A percentile compares a stretch with the other conserved stretches of the same genome.
Conservation (phyloP, 345 rosid species). For the Sapria himalayana region DNA sequence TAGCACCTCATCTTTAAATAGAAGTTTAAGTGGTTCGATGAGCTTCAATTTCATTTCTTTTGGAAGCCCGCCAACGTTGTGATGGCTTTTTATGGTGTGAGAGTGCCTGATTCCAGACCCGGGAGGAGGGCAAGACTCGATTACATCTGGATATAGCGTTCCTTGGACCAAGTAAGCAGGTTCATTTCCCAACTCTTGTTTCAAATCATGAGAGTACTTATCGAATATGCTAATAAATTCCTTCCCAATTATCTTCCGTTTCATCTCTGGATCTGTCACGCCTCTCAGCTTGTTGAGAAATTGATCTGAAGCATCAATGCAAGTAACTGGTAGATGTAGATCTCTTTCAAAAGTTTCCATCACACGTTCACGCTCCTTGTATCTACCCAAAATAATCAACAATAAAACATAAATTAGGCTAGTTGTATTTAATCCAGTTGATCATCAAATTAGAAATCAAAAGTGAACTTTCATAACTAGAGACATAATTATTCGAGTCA, state of each 20-base stretch:
- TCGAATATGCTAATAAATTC: slow-evolving; percentile 78
- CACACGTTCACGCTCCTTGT: slow-evolving; percentile 83
- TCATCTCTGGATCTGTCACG: slow-evolving; percentile 74
- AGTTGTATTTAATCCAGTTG: too few relatives aligned
- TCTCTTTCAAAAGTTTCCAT: slow-evolving; percentile 75
- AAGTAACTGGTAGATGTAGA: slow-evolving; percentile 75
- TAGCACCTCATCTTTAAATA: slow-evolving; percentile 87
- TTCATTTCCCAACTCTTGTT: slow-evolving; percentile 51
- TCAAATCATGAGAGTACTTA: slow-evolving; percentile 57
- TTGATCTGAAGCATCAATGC: slow-evolving; percentile 56
- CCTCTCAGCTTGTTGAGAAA: slow-evolving; percentile 80
- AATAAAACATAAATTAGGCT: neutral
- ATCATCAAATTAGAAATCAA: too few relatives aligned
- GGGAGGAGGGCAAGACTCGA: slow-evolving; percentile 98
- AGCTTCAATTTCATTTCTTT: slow-evolving; percentile 94
- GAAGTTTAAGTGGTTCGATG: slow-evolving; percentile 84
- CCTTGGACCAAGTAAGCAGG: slow-evolving; percentile 88
- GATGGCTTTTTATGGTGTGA: slow-evolving; percentile 96
- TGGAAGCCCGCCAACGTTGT: slow-evolving; percentile 97
- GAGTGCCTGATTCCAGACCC: slow-evolving; percentile 82
- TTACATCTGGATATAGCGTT: slow-evolving; percentile 86
- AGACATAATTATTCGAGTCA: too few relatives aligned
- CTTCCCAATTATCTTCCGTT: slow-evolving; percentile 81
- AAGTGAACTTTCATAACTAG: too few relatives aligned
- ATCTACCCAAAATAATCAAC: slow-evolving; percentile 20